Evolutionary conservation across 331 rosid species (phyloP), one percentile per base, ranked within the genome.

Genomic region (Spiraea crenata): DNA sequence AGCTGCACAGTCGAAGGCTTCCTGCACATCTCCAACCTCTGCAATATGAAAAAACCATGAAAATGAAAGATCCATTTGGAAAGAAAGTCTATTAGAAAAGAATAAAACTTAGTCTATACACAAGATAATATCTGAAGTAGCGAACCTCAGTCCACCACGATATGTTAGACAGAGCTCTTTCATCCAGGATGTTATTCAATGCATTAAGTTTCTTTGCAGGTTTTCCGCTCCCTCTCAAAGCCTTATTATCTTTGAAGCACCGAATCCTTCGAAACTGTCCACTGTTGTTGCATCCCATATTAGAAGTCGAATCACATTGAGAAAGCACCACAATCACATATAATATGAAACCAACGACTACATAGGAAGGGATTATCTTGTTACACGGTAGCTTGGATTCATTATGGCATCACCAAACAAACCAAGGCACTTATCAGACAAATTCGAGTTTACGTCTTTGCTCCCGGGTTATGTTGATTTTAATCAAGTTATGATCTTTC

Each of bases 71-170:
- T 34, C 52, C 60, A 68, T 47, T 15, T 57, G 42, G 35, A 31
- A 69, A 12, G 5, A 69, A 54, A 54, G 31, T 25, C 39, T 34
- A 31, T 7, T 34, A 61, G 47, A 15, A 60, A 49, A 40, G 54
- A 60, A 31, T 14, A 9, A 19, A 37, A 60, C 54, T 68, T 9
- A 68, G 61, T 52, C 58, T 64, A 25, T 19, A 56, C 49, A 77
- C 71, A 48, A 54, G 13, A 67, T n/a, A 15, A 67, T 8, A 35
- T 31, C 34, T 48, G 62, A 44, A 65, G 41, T 40, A 72, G 47
- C 45, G 20, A 39, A 85, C 98, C 96, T 89, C 96, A 72, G 87
- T 89, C 98, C 98, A 90, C 97, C 98, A 93, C 41, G 83, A 35
- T 71, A 93, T 78, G 82, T 86, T 89, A 80, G 90, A 81, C 72